Evolutionary conservation across 1,284 basidiomycete species (phyloP).

Genomic region (Naganishia liquefaciens): DNA sequence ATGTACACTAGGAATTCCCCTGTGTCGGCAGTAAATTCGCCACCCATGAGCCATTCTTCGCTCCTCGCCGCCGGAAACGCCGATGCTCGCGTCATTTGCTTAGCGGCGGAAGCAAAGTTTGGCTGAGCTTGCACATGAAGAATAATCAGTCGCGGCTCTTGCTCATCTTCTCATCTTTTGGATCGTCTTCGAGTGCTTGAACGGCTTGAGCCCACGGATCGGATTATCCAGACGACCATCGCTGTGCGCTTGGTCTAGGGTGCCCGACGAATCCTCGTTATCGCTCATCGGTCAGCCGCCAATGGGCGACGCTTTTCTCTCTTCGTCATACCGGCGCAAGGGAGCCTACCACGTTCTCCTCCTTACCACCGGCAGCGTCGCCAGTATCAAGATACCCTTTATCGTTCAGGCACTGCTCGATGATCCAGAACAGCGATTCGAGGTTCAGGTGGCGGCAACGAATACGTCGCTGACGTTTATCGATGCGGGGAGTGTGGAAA

Average conservation of each 20-base stretch:
- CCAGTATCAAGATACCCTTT: constrained; percentile 86
- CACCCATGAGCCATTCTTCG: too few species aligned
- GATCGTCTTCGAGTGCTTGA: not conserved
- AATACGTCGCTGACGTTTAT: constrained; percentile 77
- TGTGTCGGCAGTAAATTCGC: too few species aligned
- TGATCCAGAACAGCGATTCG: constrained; percentile 58
- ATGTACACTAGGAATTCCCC: too few species aligned
- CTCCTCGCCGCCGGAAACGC: not conserved
- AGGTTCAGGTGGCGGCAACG: constrained; percentile 82
- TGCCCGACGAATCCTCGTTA: too few species aligned
- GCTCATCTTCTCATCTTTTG: not conserved
- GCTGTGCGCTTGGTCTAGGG: too few species aligned
- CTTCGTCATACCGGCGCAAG: constrained; percentile 25
- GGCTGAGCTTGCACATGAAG: constrained; percentile 1
- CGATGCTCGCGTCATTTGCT: constrained; percentile 2
- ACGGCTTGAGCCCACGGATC: not conserved
- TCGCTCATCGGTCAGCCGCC: not conserved
- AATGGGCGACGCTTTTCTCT: constrained; percentile 30
- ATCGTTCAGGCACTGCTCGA: constrained; percentile 65
- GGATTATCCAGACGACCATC: too few species aligned
- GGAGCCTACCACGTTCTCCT: constrained; percentile 68
- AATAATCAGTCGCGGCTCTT: not conserved
- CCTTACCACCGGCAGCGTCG: constrained; percentile 88
- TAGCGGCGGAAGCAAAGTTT: not conserved
- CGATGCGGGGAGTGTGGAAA: constrained; percentile 60